Evolutionary conservation across 2,329 filamentous ascomycete genomes (phyloP).

Genomic region (Botrytis cinerea): DNA sequence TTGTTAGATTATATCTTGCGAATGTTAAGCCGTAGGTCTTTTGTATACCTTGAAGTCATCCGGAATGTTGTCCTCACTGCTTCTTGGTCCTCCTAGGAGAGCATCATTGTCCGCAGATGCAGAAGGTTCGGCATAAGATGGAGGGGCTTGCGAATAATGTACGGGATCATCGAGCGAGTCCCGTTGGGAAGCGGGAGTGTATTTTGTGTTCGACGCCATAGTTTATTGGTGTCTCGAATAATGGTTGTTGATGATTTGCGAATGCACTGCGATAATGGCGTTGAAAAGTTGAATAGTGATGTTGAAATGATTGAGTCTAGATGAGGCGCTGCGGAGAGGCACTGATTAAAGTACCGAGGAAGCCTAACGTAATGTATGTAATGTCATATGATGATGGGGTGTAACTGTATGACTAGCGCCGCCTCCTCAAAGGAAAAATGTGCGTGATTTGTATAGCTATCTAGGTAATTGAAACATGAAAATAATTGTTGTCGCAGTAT

Average conservation of each 20-base stretch:
- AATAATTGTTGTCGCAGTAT: neutral
- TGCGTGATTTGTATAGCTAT: neutral
- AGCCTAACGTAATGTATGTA: slow-evolving; percentile 6
- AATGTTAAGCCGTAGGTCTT: neutral
- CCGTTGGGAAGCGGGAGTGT: slow-evolving; percentile 78
- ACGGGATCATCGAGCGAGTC: slow-evolving; percentile 76
- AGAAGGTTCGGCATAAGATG: slow-evolving; percentile 69
- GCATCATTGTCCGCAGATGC: slow-evolving; percentile 56
- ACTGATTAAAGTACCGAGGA: slow-evolving; percentile 6
- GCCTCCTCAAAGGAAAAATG: neutral
- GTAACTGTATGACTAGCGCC: slow-evolving; percentile 11
- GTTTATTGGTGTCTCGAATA: neutral
- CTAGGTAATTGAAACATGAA: neutral
- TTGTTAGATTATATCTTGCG: slow-evolving; percentile 25
- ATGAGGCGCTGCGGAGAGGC: neutral
- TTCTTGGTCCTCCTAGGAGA: slow-evolving; percentile 65
- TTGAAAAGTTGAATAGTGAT: neutral
- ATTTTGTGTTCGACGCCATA: slow-evolving; percentile 80
- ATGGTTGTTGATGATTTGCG: neutral
- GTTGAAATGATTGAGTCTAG: neutral
- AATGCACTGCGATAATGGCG: neutral
- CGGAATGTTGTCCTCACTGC: slow-evolving; percentile 86
- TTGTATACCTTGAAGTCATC: slow-evolving; percentile 87
- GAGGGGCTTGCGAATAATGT: slow-evolving; percentile 73
- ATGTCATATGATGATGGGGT: slow-evolving; percentile 8